These are phyloP conservation scores for Trypanosoma congolense DNA, from an alignment of 208 protist genomes.

Conservation along the genomic window DNA sequence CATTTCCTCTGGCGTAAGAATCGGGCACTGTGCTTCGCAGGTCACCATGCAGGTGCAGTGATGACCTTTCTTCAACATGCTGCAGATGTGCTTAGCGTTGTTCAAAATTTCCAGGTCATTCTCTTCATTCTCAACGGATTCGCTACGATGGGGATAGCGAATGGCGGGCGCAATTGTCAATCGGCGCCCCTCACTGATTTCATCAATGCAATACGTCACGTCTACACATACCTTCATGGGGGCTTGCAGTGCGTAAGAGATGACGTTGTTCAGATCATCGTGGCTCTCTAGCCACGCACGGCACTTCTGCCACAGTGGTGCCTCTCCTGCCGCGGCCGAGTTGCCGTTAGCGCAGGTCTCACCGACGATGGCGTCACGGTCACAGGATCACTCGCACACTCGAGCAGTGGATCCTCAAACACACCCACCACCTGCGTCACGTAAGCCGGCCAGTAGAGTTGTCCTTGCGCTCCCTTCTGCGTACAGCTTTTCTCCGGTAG, in stretches of 20 bases:
- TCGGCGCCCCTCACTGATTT: constrained; percentile 41
- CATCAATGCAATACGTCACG: constrained; percentile 67
- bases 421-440: constrained; percentile 40
- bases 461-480: constrained; percentile 9
- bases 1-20: constrained; percentile 42
- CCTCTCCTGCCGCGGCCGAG: not conserved
- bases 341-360: no score
- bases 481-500: constrained; percentile 1
- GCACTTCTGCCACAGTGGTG: constrained; percentile 1
- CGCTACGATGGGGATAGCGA: not conserved
- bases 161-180: constrained; percentile 26
- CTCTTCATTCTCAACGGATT: constrained; percentile 1
- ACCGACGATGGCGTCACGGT: no score
- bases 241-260: constrained; percentile 33
- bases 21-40: constrained; percentile 20
- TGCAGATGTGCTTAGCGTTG: constrained; percentile 7
- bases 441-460: constrained; percentile 70
- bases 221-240: constrained; percentile 54
- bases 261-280: constrained; percentile 42
- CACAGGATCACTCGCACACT: constrained; percentile 19
- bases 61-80: constrained; percentile 8
- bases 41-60: constrained; percentile 7
- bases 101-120: constrained; percentile 14
- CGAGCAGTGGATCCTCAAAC: constrained; percentile 39
- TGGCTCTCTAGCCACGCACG: constrained; percentile 31